Evolutionary conservation across 768 basidiomycete genomes (phyloP).

Genomic region (Suillus variegatus): DNA sequence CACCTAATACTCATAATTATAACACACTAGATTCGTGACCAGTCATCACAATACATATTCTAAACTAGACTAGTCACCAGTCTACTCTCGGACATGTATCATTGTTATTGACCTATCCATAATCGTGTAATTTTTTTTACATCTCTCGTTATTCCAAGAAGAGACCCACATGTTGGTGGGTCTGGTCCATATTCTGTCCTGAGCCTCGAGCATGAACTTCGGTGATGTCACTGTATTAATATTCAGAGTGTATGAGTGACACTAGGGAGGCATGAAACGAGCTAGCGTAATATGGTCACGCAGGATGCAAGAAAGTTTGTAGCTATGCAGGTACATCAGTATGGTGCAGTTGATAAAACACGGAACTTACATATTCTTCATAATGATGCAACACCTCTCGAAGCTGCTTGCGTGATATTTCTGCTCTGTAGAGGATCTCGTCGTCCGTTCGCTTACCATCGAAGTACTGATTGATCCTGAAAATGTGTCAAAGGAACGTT

Average conservation of each 20-base stretch:
- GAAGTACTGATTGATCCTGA: slow-evolving; percentile 89
- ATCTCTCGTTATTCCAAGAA: neutral
- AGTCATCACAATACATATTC: neutral
- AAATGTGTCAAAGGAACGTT: neutral
- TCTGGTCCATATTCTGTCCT: neutral
- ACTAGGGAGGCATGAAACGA: neutral
- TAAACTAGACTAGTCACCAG: no score
- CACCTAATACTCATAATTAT: neutral
- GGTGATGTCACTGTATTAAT: neutral
- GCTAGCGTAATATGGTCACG: slow-evolving; percentile 14
- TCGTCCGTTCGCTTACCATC: slow-evolving; percentile 92
- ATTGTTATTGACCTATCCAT: neutral
- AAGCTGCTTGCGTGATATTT: slow-evolving; percentile 81
- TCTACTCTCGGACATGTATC: neutral
- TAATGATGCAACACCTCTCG: slow-evolving; percentile 84
- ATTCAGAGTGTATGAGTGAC: neutral
- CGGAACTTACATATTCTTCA: slow-evolving; percentile 77
- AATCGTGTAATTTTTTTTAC: neutral
- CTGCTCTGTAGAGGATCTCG: slow-evolving; percentile 89
- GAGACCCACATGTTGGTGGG: neutral
- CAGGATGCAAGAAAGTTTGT: slow-evolving; percentile 48
- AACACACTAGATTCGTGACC: no score
- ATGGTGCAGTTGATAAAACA: neutral
- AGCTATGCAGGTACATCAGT: slow-evolving; percentile 29
- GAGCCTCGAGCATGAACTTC: neutral